Evolutionary conservation across 2,329 filamentous ascomycete genomes (phyloP).

Genomic region (Myotisia sp.): DNA sequence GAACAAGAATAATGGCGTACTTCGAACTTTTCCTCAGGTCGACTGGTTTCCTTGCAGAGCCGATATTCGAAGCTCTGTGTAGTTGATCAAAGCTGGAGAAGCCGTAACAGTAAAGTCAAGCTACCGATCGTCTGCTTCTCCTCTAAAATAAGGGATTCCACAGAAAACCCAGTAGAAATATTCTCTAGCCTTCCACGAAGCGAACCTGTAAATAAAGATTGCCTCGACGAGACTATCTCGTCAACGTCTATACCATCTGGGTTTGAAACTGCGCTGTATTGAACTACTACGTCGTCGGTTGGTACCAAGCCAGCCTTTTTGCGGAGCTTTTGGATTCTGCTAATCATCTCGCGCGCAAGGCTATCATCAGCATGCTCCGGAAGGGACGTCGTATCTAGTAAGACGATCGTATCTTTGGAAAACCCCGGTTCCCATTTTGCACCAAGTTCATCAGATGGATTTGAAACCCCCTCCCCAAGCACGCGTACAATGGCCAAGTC

Average conservation of each 20-base stretch:
- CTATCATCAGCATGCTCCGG: constrained; percentile 80
- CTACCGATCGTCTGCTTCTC: constrained; percentile 79
- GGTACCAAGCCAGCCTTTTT: constrained; percentile 86
- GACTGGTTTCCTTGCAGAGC: too few relatives aligned
- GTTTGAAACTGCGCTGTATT: constrained; percentile 69
- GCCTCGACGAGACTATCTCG: constrained; percentile 54
- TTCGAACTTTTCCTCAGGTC: too few relatives aligned
- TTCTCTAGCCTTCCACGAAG: constrained; percentile 63
- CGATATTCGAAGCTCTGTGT: too few relatives aligned
- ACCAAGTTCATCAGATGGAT: constrained; percentile 51
- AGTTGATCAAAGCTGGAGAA: constrained; percentile 57
- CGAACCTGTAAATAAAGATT: constrained; percentile 56
- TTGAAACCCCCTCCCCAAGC: constrained; percentile 63
- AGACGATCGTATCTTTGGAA: constrained; percentile 76
- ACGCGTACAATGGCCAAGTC: constrained; percentile 73
- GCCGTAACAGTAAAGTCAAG: constrained; percentile 60
- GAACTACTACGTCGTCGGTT: constrained; percentile 92
- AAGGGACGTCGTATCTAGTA: constrained; percentile 71
- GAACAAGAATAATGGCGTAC: too few relatives aligned
- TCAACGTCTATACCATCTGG: constrained; percentile 61
- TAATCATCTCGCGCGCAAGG: constrained; percentile 79
- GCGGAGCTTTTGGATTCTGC: constrained; percentile 77
- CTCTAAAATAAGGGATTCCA: constrained; percentile 54
- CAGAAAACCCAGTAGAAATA: constrained; percentile 39
- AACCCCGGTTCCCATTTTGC: constrained; percentile 74